Evolutionary conservation across 441 rosid genomes (phyloP).

Genomic region (Gossypium davidsonii): DNA sequence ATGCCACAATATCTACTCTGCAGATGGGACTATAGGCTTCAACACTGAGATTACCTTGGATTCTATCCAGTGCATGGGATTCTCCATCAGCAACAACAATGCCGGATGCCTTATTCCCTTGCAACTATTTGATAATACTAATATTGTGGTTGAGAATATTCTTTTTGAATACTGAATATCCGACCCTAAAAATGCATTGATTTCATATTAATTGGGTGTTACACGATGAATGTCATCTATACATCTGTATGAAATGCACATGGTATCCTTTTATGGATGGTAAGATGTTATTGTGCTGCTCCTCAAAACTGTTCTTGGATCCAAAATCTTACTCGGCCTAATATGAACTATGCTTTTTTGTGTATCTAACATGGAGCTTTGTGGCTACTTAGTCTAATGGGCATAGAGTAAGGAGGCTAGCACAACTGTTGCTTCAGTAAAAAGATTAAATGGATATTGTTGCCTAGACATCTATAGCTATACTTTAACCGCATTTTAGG

Average conservation of each 20-base stretch:
- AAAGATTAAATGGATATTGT: slow-evolving; percentile 6
- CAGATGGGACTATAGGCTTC: slow-evolving; percentile 7
- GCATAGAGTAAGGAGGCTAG: background rate
- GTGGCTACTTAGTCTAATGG: background rate
- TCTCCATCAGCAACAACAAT: slow-evolving; percentile 15
- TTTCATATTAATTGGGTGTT: slow-evolving; percentile 1
- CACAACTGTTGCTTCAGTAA: background rate
- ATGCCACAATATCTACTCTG: background rate
- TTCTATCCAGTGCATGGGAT: slow-evolving; percentile 13
- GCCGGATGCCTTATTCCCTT: slow-evolving; percentile 7
- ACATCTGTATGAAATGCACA: background rate
- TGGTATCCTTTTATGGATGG: slow-evolving; percentile 1
- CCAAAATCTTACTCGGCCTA: background rate
- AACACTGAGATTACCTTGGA: slow-evolving; percentile 10
- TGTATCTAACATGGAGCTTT: background rate
- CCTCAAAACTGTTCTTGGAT: background rate
- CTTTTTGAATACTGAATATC: slow-evolving; percentile 3
- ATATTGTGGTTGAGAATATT: background rate
- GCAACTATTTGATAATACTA: background rate
- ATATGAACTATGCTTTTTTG: background rate
- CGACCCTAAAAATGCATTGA: background rate
- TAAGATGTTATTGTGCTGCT: background rate
- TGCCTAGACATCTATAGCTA: background rate
- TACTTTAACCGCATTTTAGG: background rate
- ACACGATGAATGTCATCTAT: background rate